phyloP scores from a whole-genome alignment of 345 rosid species.

The Draba incana region DNA sequence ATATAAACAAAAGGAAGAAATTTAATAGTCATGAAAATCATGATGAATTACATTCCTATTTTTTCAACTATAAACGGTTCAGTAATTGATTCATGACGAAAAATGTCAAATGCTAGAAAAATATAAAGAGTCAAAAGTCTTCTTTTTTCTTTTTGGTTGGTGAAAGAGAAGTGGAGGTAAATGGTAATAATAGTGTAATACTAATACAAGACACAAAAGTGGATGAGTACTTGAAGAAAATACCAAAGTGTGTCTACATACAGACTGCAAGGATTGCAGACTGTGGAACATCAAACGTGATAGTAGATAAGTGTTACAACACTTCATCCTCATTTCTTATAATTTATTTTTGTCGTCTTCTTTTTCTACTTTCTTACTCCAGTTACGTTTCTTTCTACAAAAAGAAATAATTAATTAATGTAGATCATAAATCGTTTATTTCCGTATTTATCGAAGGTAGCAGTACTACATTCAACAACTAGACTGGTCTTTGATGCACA shows the following conservation, averaged over 20 bases:
- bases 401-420: no score
- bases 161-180: background rate
- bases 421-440: no score
- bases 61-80: background rate
- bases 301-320: conserved; percentile 19
- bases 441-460: no score
- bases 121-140: background rate
- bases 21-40: background rate
- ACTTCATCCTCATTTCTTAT: background rate
- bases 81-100: background rate
- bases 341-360: background rate
- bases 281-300: background rate
- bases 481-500: no score
- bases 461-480: no score
- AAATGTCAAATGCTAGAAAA: background rate
- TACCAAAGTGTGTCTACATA: conserved; percentile 20
- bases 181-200: no score
- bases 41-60: background rate
- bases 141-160: background rate
- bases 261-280: background rate
- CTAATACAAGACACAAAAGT: conserved; percentile 11
- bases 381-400: no score
- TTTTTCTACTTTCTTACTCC: background rate
- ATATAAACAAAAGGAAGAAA: background rate
- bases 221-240: background rate